phyloP scores from a whole-genome alignment of 225 moss, liverwort and hornwort species.

The Anthoceros angustus region DNA sequence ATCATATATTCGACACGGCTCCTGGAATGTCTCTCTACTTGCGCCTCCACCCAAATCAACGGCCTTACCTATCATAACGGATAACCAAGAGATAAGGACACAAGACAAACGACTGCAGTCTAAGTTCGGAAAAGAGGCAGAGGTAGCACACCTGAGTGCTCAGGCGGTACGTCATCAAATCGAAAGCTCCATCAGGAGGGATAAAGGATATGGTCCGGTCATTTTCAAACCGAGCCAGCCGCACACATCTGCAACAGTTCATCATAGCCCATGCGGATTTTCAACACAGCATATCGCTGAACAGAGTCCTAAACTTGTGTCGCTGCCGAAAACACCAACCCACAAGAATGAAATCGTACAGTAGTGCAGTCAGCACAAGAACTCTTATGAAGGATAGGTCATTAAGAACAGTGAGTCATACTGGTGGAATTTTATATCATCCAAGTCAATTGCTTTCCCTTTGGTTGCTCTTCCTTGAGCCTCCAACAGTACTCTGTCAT shows the following conservation, averaged over 20 bases:
- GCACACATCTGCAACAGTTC: constrained; percentile 56
- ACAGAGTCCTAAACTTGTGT: no score
- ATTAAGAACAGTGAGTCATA: constrained; percentile 11
- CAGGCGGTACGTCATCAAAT: constrained; percentile 97
- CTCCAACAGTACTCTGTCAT: constrained; percentile 48
- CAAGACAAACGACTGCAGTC: not conserved
- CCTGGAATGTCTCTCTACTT: constrained; percentile 96
- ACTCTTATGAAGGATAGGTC: not conserved
- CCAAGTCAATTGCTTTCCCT: constrained; percentile 62
- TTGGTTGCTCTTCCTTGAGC: constrained; percentile 61
- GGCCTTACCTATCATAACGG: constrained; percentile 55
- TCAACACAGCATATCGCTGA: not conserved
- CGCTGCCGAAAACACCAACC: not conserved
- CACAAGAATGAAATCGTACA: not conserved
- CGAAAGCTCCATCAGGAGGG: constrained; percentile 95
- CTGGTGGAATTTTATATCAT: constrained; percentile 67
- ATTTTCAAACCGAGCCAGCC: constrained; percentile 89
- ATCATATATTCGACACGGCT: constrained; percentile 98
- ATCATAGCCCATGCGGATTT: not conserved
- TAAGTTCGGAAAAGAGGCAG: not conserved
- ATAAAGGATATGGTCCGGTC: constrained; percentile 98
- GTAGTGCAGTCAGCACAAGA: not conserved
- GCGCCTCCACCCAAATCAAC: constrained; percentile 96
- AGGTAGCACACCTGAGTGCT: constrained; percentile 66
- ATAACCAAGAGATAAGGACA: not conserved